A percentile compares a stretch with the other conserved stretches of the same genome.
phyloP scores from a whole-genome alignment of 2,329 filamentous ascomycete species.

The Fusarium nygamai region DNA sequence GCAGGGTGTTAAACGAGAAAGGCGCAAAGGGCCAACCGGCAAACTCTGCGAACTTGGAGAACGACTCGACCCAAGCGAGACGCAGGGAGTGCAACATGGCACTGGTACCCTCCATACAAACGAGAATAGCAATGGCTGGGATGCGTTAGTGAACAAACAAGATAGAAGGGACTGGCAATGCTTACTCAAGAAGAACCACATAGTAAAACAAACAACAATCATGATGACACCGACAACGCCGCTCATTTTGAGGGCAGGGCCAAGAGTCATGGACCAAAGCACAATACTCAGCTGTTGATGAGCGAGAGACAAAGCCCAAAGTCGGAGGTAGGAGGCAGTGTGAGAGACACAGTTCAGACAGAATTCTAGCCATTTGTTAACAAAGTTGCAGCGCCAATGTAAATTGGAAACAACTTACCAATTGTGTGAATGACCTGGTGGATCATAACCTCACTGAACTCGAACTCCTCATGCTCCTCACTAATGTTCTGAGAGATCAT shows the following conservation, averaged over 20 bases:
- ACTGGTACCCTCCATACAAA: conserved; percentile 95
- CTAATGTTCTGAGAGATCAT: conserved; percentile 89
- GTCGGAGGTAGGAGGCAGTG: conserved; percentile 96
- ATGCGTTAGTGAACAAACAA: conserved; percentile 37
- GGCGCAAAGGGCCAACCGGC: conserved; percentile 87
- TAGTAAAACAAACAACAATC: conserved; percentile 82
- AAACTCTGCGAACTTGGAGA: conserved; percentile 97
- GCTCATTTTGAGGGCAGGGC: conserved; percentile 73
- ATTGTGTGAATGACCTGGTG: conserved; percentile 99
- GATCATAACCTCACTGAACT: conserved; percentile 97
- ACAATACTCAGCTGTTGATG: conserved; percentile 98
- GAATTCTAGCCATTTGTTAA: conserved; percentile 74
- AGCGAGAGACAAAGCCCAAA: conserved; percentile 96
- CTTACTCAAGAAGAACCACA: conserved; percentile 87
- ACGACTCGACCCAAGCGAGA: conserved; percentile 96
- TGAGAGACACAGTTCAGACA: conserved; percentile 99
- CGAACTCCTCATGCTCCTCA: conserved; percentile 94
- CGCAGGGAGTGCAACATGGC: conserved; percentile 94
- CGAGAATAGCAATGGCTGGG: conserved; percentile 69
- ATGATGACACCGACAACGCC: conserved; percentile 79
- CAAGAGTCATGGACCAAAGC: conserved; percentile 95
- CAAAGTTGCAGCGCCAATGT: background rate
- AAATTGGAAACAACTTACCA: conserved; percentile 66
- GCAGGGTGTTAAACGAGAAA: conserved; percentile 84
- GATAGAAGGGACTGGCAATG: background rate